Evolutionary conservation across 169 alveolate species (phyloP), one percentile per base, ranked within the genome.

Genomic region (Cryptosporidium canis): DNA sequence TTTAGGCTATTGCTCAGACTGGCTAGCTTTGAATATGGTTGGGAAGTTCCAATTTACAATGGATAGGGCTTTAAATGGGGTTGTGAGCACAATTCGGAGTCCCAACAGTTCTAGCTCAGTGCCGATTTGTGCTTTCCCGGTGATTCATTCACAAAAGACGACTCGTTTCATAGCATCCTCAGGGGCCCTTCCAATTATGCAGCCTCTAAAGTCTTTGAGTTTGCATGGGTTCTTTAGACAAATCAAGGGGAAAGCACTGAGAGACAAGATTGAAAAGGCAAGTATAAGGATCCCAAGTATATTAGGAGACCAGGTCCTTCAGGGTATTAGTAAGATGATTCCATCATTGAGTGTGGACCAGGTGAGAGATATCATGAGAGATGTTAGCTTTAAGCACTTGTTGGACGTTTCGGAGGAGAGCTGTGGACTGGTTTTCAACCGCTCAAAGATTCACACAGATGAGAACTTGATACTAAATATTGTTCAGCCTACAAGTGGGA

Each of bases 1-100:
- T 29, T 48, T 68, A 8, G 83, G 83, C 4, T 68, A 68, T 68
- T 45, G 66, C 29, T 68, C 66, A n/a, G 47, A 68, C 31, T 48
- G 63, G 66, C n/a, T 29, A 29, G 53, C 24, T 39, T 21, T 68
- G 33, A 43, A 43, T 24, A 21, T 68, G 31, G 0, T 48, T 68
- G 83, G 83, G 2, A 68, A 48, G 35, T 33, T 44, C 0, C 58
- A 68, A 31, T 24, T 2, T 3, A 41, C 83, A 29, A 9, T 18
- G 21, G 18, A 31, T 7, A 21, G 39, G n/a, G 33, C 12, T 5
- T 48, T 68, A 45, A 68, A 21, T 9, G 83, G 83, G 5, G 29
- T 45, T 8, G 83, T 68, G 24, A 29, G 29, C 47, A 11, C 33
- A 11, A 11, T 66, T 3, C 82, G 41, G 29, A 41, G 16, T 66